Base-by-base conservation (phyloP, 1,139 yeast genomes). In the Sugiyamaella novakii region DNA sequence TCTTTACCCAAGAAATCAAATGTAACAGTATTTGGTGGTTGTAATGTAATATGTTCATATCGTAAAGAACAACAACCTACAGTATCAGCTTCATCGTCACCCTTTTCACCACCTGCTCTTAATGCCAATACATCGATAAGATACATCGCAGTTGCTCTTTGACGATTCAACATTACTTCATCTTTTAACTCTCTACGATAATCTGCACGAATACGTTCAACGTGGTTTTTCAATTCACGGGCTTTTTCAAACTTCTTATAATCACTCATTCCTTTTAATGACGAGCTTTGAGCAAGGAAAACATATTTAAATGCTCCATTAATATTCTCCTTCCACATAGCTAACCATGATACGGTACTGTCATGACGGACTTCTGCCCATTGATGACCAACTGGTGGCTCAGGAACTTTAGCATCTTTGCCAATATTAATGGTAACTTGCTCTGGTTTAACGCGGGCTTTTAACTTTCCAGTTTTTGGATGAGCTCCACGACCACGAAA, bases 31-130 rank as follows among this genome's bases (percentile, higher is more conserved):
- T 82, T 82, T 8, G 97, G 97, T 1, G 96, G 96, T 59, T 80
- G 80, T 53, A 91, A 74, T 1, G 94, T 84, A 40, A 91, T 79
- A 67, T 91, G 98, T 65, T 91, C 98, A 61, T 74, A 91, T 60
- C 98, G 74, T 57, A 91, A 76, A 0, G 98, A 91, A 70, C 98
- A 91, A 70, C 98, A 91, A 39, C 98, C 98, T 39, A 91, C 98
- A 1, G 98, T 91, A 66, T 92, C 98, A 2, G 98, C 98, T 65
- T 91, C 97, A 61, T 92, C 98, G 7, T 91, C 98, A 14, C 94
- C 87, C 67, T 91, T 91, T 69, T 92, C 98, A 60, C 97, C 97
- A 65, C 98, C 98, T 0, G 98, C 98, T 84, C 98, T 87, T 55
- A 92, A 77, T 0, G 98, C 98, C 64, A 89, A 84, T n/a, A 84